These are phyloP conservation scores for Xanthoceras sorbifolium DNA, from an alignment of 345 rosid genomes.

Conservation along the genomic window DNA sequence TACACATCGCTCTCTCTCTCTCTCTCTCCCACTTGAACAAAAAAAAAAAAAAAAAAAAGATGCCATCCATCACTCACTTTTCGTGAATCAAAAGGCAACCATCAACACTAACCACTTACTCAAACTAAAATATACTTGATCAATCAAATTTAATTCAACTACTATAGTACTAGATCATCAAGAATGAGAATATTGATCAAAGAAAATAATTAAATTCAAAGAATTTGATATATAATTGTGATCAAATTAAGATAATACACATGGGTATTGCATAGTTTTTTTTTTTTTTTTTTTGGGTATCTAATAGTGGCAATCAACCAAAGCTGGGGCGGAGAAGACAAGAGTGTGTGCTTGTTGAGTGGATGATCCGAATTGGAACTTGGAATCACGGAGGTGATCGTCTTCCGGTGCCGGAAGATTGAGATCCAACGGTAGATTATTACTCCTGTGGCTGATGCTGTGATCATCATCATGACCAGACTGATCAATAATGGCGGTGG, in stretches of 20 bases:
- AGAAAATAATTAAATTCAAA: constrained; percentile 30
- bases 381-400: constrained; percentile 52
- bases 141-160: background rate
- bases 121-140: constrained; percentile 46
- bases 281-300: background rate
- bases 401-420: constrained; percentile 96
- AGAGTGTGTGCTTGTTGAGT: constrained; percentile 40
- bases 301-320: constrained; percentile 91
- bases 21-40: constrained; percentile 39
- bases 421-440: constrained; percentile 71
- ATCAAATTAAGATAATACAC: constrained; percentile 44
- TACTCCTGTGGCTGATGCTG: constrained; percentile 35
- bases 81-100: constrained; percentile 95
- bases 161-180: constrained; percentile 53
- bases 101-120: constrained; percentile 80
- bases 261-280: constrained; percentile 22
- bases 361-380: constrained; percentile 60
- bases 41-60: constrained; percentile 40
- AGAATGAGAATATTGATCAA: background rate
- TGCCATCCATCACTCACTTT: constrained; percentile 74
- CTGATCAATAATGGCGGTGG: constrained; percentile 7
- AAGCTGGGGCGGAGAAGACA: constrained; percentile 64
- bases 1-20: too few relatives aligned
- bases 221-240: constrained; percentile 27
- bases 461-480: constrained; percentile 24